Conservation (phyloP, 805 yeast genomes). For the Schwanniomyces sp. region DNA sequence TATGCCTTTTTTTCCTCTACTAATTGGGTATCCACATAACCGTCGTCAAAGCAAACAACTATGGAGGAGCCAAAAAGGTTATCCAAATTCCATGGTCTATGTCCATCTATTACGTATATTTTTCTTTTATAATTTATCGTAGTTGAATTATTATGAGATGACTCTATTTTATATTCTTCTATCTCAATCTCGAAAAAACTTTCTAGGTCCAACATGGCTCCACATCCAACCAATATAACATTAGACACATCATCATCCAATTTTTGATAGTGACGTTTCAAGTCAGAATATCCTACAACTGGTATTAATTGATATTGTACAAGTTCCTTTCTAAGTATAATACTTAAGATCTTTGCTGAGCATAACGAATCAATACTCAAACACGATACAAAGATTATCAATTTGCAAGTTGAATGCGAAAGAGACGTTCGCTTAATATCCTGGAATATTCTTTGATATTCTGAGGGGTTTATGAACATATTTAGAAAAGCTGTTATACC, state of each 20-base stretch:
- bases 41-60: constrained; percentile 86
- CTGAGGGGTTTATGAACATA: constrained; percentile 76
- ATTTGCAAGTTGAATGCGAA: constrained; percentile 89
- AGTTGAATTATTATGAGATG: constrained; percentile 16
- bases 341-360: constrained; percentile 74
- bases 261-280: constrained; percentile 58
- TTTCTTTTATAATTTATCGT: constrained; percentile 46
- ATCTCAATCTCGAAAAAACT: constrained; percentile 65
- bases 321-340: constrained; percentile 72
- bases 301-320: constrained; percentile 89
- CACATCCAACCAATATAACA: constrained; percentile 85
- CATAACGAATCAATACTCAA: constrained; percentile 90
- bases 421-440: constrained; percentile 69
- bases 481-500: background rate
- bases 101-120: constrained; percentile 85
- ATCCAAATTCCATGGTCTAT: constrained; percentile 95
- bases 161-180: constrained; percentile 45
- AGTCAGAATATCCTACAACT: constrained; percentile 85
- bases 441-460: constrained; percentile 66
- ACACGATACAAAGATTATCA: constrained; percentile 87
- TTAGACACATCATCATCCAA: constrained; percentile 76
- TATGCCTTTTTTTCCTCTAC: constrained; percentile 63
- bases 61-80: constrained; percentile 82
- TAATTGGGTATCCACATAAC: constrained; percentile 62
- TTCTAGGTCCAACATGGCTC: constrained; percentile 86